Conservation (phyloP, 2,329 filamentous ascomycete species). For the Cytospora schulzeri region DNA sequence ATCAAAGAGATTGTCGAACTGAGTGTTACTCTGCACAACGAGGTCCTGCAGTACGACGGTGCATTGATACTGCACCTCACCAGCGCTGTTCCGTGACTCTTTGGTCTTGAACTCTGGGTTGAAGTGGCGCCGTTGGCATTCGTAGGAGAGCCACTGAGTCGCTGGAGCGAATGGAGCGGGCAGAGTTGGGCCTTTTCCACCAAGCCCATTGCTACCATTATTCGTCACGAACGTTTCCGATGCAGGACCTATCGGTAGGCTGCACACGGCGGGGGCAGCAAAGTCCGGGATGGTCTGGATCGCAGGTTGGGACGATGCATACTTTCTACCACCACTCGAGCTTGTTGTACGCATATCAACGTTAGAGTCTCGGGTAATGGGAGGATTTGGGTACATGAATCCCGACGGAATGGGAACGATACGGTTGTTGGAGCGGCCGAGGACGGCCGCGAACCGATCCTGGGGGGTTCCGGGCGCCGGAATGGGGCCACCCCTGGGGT, state of each 20-base stretch:
- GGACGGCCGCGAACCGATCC: constrained; percentile 19
- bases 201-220: neutral
- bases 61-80: constrained; percentile 17
- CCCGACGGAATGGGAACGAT: neutral
- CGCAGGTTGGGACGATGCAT: neutral
- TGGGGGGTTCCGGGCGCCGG: constrained; percentile 15
- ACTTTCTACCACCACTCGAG: constrained; percentile 1
- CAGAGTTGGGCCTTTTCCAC: constrained; percentile 7
- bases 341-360: constrained; percentile 1
- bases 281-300: neutral
- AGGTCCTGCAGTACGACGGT: constrained; percentile 15
- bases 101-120: constrained; percentile 25
- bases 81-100: constrained; percentile 1
- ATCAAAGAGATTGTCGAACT: neutral
- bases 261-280: neutral
- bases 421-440: constrained; percentile 6
- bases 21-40: constrained; percentile 4
- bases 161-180: constrained; percentile 5
- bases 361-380: neutral
- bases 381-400: neutral
- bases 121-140: constrained; percentile 31
- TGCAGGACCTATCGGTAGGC: neutral
- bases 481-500: neutral
- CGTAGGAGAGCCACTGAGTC: constrained; percentile 22
- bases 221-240: neutral